Evolutionary conservation across 306 rosid species (phyloP), one percentile per base, ranked within the genome.

Genomic region (Gillenia trifoliata): DNA sequence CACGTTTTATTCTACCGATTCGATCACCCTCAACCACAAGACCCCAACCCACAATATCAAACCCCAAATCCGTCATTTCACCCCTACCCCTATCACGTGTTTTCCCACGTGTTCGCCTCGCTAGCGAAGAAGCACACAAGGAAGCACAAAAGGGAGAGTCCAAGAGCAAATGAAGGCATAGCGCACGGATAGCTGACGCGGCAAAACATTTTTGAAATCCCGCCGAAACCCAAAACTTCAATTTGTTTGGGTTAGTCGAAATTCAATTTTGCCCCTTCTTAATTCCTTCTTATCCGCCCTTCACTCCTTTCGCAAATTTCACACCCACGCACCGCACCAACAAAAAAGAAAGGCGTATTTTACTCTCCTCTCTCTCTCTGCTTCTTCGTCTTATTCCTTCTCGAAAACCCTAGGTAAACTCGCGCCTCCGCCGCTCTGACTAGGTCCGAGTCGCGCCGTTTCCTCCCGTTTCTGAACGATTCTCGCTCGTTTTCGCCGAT

Each of bases 211-310:
- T 80, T 81, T 45, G 79, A 88, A 86, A 88, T 93, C 98, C 97
- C 96, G 98, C 98, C 93, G 75, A 91, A 91, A 91, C 86, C 90
- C 83, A 71, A 71, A 81, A 77, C 84, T 89, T 86, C 90, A 87
- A 90, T 85, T 62, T 62, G 85, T 57, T 72, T 85, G 77, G 69
- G 75, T 64, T 54, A 70, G 75, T 67, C 69, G 71, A 43, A 67
- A 64, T 72, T 63, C 40, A 74, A 80, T 84, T 84, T 82, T 79
- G 40, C 66, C 54, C 68, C 19, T 23, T 20, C 28, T 20, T 56
- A 28, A 16, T 43, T 23, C 85, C 89, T 90, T 86, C 89, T 88
- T 88, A 86, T 82, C 86, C 75, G 71, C 81, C n/a, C 34, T 47
- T 65, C 75, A 17, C 78, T n/a, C 57, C 80, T 73, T 38, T 22